Evolutionary conservation across 805 yeast genomes (phyloP), one percentile per base, ranked within the genome.

Genomic region (Lipomyces kockii): DNA sequence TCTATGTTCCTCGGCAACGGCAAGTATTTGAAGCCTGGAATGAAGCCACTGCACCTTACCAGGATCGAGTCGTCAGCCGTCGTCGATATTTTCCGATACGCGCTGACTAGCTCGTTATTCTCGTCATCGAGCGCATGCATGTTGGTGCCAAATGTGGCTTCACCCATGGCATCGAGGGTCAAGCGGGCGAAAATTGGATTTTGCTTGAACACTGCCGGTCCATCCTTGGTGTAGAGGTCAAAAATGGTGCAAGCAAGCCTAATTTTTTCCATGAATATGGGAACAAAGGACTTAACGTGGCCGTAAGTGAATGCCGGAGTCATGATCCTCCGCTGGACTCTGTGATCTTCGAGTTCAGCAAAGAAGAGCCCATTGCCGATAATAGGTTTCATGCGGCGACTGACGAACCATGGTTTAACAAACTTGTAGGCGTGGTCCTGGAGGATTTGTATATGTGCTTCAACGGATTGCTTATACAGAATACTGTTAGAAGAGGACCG

Each of bases 351-450:
- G 46, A 69, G 69, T 58, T 68, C 71, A 12, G 69, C 35, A 32
- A 66, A 65, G 51, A 68, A 68, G 2, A 68, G 37, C 9, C 71
- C 71, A 46, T 65, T 49, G 14, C 71, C 71, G 17, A 68, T 60
- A 27, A 68, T 51, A 2, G 29, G 37, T 37, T 56, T 59, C 52
- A 68, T 63, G 32, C 61, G 65, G 4, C 71, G 65, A 17, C 63
- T 14, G n/a, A 66, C 69, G 20, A 62, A 22, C 17, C 37, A 34
- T 8, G 71, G 71, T 43, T 68, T 68, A 32, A 32, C 52, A 35
- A 68, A 68, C 14, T 63, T 60, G 67, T 68, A 68, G 55, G 62
- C 69, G 9, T 68, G 49, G 34, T 53, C 63, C 43, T 65, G 66
- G 6, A 68, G 61, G 39, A 68, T 62, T 27, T 52, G 54, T n/a